Conservation (phyloP, 805 yeast species). For the Pichia insulana region DNA sequence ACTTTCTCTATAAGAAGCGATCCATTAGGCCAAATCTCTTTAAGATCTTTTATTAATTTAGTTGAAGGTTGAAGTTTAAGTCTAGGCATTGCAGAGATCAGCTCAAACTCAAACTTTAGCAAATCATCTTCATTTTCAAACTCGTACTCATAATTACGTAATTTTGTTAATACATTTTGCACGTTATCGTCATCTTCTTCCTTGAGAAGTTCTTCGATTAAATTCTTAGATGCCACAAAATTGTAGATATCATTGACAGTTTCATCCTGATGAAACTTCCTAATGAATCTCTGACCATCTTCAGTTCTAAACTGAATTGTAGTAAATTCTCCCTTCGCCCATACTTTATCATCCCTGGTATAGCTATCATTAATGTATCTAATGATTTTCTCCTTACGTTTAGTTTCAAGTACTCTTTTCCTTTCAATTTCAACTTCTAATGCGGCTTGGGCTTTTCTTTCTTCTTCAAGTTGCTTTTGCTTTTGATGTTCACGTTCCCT, state of each 20-base stretch:
- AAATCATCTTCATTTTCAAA: slow-evolving; percentile 13
- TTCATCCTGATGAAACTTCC: slow-evolving; percentile 33
- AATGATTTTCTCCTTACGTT: slow-evolving; percentile 2
- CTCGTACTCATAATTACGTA: neutral
- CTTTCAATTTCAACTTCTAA: slow-evolving; percentile 14
- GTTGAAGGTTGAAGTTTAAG: slow-evolving; percentile 21
- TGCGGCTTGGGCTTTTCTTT: slow-evolving; percentile 17
- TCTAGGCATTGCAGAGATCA: slow-evolving; percentile 31
- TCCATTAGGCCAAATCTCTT: slow-evolving; percentile 32
- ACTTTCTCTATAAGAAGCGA: slow-evolving; percentile 26
- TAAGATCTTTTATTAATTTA: slow-evolving; percentile 18
- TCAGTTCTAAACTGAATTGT: slow-evolving; percentile 49
- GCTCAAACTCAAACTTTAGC: slow-evolving; percentile 25
- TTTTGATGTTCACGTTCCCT: slow-evolving; percentile 42
- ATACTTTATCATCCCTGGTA: slow-evolving; percentile 7
- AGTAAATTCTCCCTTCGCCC: slow-evolving; percentile 27
- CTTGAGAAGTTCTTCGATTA: slow-evolving; percentile 9
- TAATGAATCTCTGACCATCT: slow-evolving; percentile 40
- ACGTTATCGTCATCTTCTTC: slow-evolving; percentile 6
- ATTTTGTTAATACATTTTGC: slow-evolving; percentile 11
- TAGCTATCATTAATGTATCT: slow-evolving; percentile 5
- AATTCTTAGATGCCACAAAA: slow-evolving; percentile 37
- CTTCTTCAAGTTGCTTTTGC: slow-evolving; percentile 20
- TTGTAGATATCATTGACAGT: slow-evolving; percentile 40
- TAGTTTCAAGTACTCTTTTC: slow-evolving; percentile 7